phyloP scores from a whole-genome alignment of 2,329 filamentous ascomycete species.

The Chrysosporium keratinophilum region DNA sequence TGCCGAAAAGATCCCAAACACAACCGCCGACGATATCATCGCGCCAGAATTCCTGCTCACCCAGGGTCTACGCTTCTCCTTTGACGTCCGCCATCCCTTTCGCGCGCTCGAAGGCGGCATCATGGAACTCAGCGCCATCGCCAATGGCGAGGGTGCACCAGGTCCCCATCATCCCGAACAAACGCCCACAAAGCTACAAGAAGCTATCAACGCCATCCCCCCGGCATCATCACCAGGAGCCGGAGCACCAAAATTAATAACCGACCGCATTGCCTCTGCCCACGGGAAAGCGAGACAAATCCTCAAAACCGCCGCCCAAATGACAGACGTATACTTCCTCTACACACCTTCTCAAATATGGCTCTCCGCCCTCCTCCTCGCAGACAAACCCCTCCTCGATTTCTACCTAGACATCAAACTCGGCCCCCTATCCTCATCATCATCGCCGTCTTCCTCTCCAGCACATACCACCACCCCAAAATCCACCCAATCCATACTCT shows the following conservation, averaged over 20 bases:
- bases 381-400: slow-evolving; percentile 47
- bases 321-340: slow-evolving; percentile 95
- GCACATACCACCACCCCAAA: too few relatives aligned
- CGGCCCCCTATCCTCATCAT: slow-evolving; percentile 18
- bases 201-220: slow-evolving; percentile 25
- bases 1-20: slow-evolving; percentile 57
- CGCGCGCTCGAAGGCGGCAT: slow-evolving; percentile 76
- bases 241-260: slow-evolving; percentile 35
- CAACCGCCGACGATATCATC: slow-evolving; percentile 69
- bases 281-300: slow-evolving; percentile 63
- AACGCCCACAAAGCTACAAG: slow-evolving; percentile 25
- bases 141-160: slow-evolving; percentile 46
- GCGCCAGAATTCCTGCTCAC: slow-evolving; percentile 88
- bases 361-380: slow-evolving; percentile 67
- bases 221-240: slow-evolving; percentile 18
- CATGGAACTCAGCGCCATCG: slow-evolving; percentile 65
- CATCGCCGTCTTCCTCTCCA: too few relatives aligned
- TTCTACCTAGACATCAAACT: slow-evolving; percentile 39
- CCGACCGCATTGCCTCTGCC: slow-evolving; percentile 48
- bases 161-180: slow-evolving; percentile 24
- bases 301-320: slow-evolving; percentile 66
- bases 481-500: slow-evolving; percentile 17
- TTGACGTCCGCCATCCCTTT: slow-evolving; percentile 86
- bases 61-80: slow-evolving; percentile 83
- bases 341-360: slow-evolving; percentile 92